Base-by-base conservation (phyloP, 1,139 yeast genomes). In the Insectozyma bohioensis region DNA sequence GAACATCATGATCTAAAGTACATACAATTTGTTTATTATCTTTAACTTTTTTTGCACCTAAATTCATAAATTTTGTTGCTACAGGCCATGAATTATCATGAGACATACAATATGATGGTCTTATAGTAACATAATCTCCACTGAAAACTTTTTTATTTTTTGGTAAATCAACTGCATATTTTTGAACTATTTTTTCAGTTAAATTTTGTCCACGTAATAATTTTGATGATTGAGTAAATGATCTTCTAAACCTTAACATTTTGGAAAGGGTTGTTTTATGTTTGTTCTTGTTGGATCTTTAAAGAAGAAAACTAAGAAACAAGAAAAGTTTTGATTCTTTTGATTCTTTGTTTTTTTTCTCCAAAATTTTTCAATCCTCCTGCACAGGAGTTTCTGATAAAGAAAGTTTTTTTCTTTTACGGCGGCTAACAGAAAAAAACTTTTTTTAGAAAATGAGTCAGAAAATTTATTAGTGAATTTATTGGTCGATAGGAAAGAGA, bases 61-160 rank as follows among this genome's bases (percentile, higher is more conserved):
- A 72, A 5, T 95, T 95, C 82, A 80, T 87, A 62, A 94, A 92
- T 64, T 92, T 92, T 51, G 92, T 73, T 1, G 98, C 98, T 17
- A 92, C 97, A 0, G 99, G 99, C 98, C 99, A 92, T 32, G 97
- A 83, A 61, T 92, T 92, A 59, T 92, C 99, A 58, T 92, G 99
- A 10, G 97, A 86, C 98, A 94, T 92, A 60, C 96, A 92, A 65
- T 92, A 95, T 6, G 95, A 94, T 6, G 99, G 99, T 52, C 72
- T 77, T 54, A 94, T 90, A 6, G 95, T 80, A 35, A 94, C 97
- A 62, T 90, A 92, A 64, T 94, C 98, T 12, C 98, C 98, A 37
- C 88, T 74, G 49, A 68, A 78, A 20, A 92, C 95, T 39, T 68
- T 57, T 55, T 90, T 90, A 12, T 87, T 75, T 30, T 86, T 58